Conservation (phyloP, 2,329 filamentous ascomycete genomes). For the Cladosporium sp. region DNA sequence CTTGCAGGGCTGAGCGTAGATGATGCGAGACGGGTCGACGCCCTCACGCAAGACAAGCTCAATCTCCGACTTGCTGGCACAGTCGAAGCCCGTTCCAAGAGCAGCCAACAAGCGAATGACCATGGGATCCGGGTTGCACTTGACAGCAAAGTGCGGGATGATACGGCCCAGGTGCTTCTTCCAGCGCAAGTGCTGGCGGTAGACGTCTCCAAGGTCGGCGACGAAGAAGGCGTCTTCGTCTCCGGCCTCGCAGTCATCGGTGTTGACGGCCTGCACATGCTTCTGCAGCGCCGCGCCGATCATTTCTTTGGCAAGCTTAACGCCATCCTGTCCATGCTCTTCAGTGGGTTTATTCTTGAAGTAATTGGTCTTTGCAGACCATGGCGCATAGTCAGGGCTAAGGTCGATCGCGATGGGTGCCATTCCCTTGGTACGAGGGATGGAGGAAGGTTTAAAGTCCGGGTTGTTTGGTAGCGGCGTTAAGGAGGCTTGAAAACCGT, state of each 20-base stretch:
- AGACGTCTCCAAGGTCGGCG: conserved; percentile 95
- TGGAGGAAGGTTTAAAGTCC: conserved; percentile 10
- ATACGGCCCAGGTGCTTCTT: conserved; percentile 90
- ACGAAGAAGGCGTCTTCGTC: conserved; percentile 99
- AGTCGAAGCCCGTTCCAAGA: conserved; percentile 94
- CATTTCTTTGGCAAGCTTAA: conserved; percentile 67
- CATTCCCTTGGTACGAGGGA: conserved; percentile 57
- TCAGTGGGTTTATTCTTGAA: conserved; percentile 21
- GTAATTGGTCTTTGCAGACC: conserved; percentile 40
- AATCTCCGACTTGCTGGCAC: conserved; percentile 96
- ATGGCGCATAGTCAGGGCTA: conserved; percentile 38
- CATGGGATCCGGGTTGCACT: conserved; percentile 94
- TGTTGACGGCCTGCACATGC: conserved; percentile 79
- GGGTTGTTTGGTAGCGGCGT: conserved; percentile 47
- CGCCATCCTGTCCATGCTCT: conserved; percentile 49
- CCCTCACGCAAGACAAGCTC: conserved; percentile 84
- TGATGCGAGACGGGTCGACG: conserved; percentile 85
- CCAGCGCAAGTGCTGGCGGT: conserved; percentile 98
- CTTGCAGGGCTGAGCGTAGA: conserved; percentile 99
- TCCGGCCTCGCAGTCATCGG: conserved; percentile 83
- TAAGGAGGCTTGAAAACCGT: conserved; percentile 96
- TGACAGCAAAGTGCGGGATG: conserved; percentile 97
- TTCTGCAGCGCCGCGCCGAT: conserved; percentile 85
- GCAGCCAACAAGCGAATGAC: conserved; percentile 83
- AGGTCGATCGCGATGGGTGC: conserved; percentile 66